Conservation (phyloP, 129 eudicot genomes). For the Flaveria trinervia region DNA sequence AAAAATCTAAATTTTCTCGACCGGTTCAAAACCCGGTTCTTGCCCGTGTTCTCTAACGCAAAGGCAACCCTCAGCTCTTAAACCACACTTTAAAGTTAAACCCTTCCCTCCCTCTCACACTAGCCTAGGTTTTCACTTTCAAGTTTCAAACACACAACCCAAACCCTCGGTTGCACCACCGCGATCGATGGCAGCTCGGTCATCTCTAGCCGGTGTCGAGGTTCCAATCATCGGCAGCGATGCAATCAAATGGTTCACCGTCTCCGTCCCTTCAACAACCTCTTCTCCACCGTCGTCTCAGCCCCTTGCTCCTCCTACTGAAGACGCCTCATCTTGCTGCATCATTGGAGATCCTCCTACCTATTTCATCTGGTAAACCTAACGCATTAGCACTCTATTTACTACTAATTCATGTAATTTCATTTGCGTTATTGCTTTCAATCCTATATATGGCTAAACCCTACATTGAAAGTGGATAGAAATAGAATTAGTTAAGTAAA, state of each 20-base stretch:
- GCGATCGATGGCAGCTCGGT: slow-evolving; percentile 44
- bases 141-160: background rate
- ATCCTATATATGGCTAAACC: too few relatives aligned
- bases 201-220: slow-evolving; percentile 75
- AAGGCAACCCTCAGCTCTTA: background rate
- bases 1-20: too few relatives aligned
- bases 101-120: slow-evolving; percentile 9
- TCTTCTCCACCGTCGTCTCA: slow-evolving; percentile 23
- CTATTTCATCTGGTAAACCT: slow-evolving; percentile 63
- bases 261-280: slow-evolving; percentile 53
- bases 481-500: too few relatives aligned
- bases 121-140: slow-evolving; percentile 27
- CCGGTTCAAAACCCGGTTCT: too few relatives aligned
- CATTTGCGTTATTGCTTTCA: background rate
- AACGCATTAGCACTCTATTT: background rate
- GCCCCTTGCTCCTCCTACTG: slow-evolving; percentile 43
- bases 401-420: background rate
- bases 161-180: slow-evolving; percentile 4
- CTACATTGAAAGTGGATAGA: too few relatives aligned
- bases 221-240: slow-evolving; percentile 82
- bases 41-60: too few relatives aligned
- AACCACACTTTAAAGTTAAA: slow-evolving; percentile 13
- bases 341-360: slow-evolving; percentile 66
- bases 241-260: slow-evolving; percentile 58
- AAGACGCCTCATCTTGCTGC: slow-evolving; percentile 66